These are phyloP conservation scores for Chlamydomonas asymmetrica DNA, from an alignment of 139 green algal genomes.

Conservation along the genomic window DNA sequence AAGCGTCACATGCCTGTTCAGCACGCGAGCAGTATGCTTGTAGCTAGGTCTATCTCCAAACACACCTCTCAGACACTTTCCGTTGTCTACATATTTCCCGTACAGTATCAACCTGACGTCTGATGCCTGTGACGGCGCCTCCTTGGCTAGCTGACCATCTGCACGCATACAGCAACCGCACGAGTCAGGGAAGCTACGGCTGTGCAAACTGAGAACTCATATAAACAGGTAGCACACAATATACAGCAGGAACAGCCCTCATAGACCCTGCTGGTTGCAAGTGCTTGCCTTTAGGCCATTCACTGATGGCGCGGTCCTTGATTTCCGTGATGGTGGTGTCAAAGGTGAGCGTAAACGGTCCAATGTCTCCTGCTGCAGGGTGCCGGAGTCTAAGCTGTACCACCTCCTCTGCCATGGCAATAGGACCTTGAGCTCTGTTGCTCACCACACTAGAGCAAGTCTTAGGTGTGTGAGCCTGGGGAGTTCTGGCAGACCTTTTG, in stretches of 20 bases:
- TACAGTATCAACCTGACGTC: slow-evolving; percentile 51
- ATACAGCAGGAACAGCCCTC: no score
- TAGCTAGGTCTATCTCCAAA: no score
- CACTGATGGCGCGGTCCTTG: slow-evolving; percentile 39
- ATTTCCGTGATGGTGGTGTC: slow-evolving; percentile 16
- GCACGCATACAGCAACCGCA: not conserved
- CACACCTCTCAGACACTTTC: slow-evolving; percentile 42
- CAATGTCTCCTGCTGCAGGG: slow-evolving; percentile 46
- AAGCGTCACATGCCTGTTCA: no score
- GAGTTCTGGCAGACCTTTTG: not conserved
- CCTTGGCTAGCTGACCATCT: slow-evolving; percentile 38
- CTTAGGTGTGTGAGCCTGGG: not conserved
- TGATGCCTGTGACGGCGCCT: slow-evolving; percentile 11
- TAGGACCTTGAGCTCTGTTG: not conserved
- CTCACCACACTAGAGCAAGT: not conserved
- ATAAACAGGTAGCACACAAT: no score
- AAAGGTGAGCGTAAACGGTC: slow-evolving; percentile 39
- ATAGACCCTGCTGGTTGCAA: no score
- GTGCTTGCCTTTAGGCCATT: slow-evolving; percentile 45
- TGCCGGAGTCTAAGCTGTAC: slow-evolving; percentile 36
- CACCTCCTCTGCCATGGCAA: slow-evolving; percentile 30
- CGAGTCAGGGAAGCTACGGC: not conserved
- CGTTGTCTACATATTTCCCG: slow-evolving; percentile 52
- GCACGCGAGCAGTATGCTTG: no score
- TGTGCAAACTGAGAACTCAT: no score